These are phyloP conservation scores for Fusarium avenaceum DNA, from an alignment of 2,329 filamentous ascomycete genomes.

Conservation along the genomic window DNA sequence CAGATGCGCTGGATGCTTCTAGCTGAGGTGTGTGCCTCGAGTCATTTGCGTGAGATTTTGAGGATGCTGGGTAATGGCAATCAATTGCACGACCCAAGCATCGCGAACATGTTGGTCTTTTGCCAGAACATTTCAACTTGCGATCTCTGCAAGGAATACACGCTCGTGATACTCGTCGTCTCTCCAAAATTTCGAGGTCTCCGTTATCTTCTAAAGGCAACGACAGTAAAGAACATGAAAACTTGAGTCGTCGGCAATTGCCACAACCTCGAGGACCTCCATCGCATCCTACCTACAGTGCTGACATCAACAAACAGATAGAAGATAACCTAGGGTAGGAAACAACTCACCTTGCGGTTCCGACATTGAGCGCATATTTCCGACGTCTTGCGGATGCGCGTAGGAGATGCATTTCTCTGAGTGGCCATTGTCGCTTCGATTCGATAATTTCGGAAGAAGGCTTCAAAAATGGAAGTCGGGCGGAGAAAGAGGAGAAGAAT, in stretches of 20 bases:
- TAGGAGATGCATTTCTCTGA: constrained; percentile 1
- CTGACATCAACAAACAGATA: neutral
- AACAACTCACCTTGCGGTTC: constrained; percentile 23
- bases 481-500: constrained; percentile 1
- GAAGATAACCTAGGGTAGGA: neutral
- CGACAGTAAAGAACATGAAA: constrained; percentile 11
- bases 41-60: neutral
- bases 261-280: constrained; percentile 9
- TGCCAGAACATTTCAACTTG: constrained; percentile 27
- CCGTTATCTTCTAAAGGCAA: neutral
- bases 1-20: neutral
- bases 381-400: constrained; percentile 25
- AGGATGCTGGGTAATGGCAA: constrained; percentile 19
- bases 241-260: constrained; percentile 22
- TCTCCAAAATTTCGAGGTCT: constrained; percentile 1
- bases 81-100: neutral
- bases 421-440: neutral
- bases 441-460: neutral
- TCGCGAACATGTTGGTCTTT: constrained; percentile 12
- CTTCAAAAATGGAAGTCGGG: constrained; percentile 22
- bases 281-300: constrained; percentile 22
- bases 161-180: constrained; percentile 21
- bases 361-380: constrained; percentile 34
- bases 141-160: constrained; percentile 24
- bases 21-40: neutral